Percentiles rank a stretch among this genome's conserved stretches.
These are phyloP conservation scores for Paramecium sexaurelia DNA, from an alignment of 73 alveolate genomes.

Conservation along the genomic window DNA sequence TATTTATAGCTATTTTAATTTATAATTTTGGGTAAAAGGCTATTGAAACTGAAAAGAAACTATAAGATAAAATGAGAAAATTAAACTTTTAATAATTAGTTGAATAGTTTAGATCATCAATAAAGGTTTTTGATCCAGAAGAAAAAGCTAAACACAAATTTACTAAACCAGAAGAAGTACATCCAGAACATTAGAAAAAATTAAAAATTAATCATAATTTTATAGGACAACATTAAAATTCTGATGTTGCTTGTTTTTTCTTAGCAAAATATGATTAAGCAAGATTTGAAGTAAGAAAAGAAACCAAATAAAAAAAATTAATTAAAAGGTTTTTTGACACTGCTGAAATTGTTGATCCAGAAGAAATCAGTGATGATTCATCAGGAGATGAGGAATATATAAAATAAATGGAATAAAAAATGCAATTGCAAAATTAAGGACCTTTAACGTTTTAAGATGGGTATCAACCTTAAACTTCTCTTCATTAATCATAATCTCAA, in stretches of 20 bases:
- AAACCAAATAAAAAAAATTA: background rate
- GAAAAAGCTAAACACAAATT: background rate
- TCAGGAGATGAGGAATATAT: conserved; percentile 32
- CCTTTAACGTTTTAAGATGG: conserved; percentile 13
- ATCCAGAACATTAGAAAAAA: background rate
- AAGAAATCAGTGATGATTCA: conserved; percentile 36
- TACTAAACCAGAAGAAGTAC: conserved; percentile 6
- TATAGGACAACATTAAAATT: conserved; percentile 19
- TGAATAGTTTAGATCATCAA: conserved; percentile 23
- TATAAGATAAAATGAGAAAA: conserved; percentile 13
- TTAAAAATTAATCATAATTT: background rate
- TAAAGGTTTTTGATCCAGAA: background rate
- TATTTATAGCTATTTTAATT: conserved; percentile 70
- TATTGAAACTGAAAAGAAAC: conserved; percentile 25
- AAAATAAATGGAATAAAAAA: background rate
- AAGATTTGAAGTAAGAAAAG: conserved; percentile 37
- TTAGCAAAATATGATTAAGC: conserved; percentile 44
- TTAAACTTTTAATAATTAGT: background rate
- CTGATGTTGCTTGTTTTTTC: conserved; percentile 45
- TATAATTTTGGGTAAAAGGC: conserved; percentile 63
- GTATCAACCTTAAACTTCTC: background rate
- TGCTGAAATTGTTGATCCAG: conserved; percentile 8
- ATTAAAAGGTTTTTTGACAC: conserved; percentile 24
- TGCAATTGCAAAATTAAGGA: background rate
- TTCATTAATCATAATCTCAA: background rate